Conservation (phyloP, 306 rosid genomes). For the Herpetospermum pedunculosum region DNA sequence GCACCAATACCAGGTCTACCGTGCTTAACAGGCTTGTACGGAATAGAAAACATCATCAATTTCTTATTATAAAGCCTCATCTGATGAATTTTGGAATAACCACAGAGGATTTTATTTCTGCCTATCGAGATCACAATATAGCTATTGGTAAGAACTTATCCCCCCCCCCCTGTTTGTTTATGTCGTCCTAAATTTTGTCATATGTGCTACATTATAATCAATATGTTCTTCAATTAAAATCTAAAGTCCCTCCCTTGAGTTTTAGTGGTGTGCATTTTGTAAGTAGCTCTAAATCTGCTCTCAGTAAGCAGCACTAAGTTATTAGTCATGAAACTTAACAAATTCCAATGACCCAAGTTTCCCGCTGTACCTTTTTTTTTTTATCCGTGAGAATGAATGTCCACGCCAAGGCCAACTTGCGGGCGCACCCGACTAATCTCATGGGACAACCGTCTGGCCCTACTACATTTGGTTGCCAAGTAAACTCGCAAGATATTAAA, state of each 20-base stretch:
- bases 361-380: not conserved
- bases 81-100: not conserved
- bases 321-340: not conserved
- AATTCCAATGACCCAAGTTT: not conserved
- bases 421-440: no score
- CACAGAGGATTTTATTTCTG: not conserved
- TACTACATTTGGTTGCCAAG: no score
- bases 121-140: not conserved
- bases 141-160: not conserved
- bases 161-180: not conserved
- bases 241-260: not conserved
- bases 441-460: no score
- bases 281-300: not conserved
- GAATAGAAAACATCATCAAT: slow-evolving; percentile 32
- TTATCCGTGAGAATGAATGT: no score
- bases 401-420: no score
- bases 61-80: not conserved
- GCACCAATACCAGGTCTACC: slow-evolving; percentile 99
- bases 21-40: slow-evolving; percentile 94
- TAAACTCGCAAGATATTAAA: no score
- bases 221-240: not conserved
- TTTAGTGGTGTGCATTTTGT: not conserved
- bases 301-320: not conserved
- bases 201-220: not conserved
- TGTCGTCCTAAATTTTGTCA: not conserved